A percentile compares a stretch with the other conserved stretches of the same genome.
Conservation (phyloP, 169 alveolate genomes). For the Cryptosporidium felis region DNA sequence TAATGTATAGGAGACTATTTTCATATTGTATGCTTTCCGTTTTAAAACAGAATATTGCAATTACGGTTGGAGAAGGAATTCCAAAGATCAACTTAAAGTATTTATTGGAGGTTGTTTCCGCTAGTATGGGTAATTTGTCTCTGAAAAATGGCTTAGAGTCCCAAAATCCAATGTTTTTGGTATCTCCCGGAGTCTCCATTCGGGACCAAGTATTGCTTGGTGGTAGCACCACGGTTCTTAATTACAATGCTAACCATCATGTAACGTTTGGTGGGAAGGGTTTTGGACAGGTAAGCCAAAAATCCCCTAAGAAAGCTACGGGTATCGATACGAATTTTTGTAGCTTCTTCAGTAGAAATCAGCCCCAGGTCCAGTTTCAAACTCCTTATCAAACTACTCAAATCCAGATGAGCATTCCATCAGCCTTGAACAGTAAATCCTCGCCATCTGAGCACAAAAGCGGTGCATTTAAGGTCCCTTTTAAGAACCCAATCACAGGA, state of each 20-base stretch:
- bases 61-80: background rate
- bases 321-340: background rate
- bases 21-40: slow-evolving; percentile 45
- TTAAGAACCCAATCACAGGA: background rate
- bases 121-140: background rate
- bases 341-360: background rate
- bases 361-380: no score
- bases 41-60: background rate
- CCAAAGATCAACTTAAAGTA: slow-evolving; percentile 25
- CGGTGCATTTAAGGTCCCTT: background rate
- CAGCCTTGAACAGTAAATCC: no score
- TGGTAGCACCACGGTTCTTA: no score
- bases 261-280: no score
- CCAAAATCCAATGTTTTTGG: slow-evolving; percentile 28
- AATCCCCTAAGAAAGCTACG: background rate
- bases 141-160: background rate
- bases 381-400: no score
- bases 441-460: no score
- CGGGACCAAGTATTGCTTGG: background rate
- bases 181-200: slow-evolving; percentile 33
- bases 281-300: background rate
- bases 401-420: no score
- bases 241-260: no score
- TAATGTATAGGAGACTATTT: slow-evolving; percentile 56
- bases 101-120: slow-evolving; percentile 1